phyloP scores from a whole-genome alignment of 352 stramenopile species.

The Globisporangium cystogenes region DNA sequence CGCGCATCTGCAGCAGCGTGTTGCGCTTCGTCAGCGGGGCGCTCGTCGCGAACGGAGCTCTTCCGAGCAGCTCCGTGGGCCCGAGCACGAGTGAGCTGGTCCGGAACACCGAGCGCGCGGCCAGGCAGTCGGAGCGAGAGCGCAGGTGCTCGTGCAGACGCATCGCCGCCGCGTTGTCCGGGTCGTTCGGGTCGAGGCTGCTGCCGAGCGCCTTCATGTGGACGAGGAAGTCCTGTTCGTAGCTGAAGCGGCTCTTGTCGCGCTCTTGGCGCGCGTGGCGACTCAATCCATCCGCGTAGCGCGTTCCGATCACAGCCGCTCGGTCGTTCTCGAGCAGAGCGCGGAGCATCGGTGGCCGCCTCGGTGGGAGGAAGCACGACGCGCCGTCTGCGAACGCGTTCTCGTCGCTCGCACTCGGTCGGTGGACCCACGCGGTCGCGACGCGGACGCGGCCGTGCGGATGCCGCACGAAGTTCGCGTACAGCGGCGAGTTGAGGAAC shows the following conservation, averaged over 20 bases:
- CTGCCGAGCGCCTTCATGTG: constrained; percentile 29
- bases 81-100: constrained; percentile 16
- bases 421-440: constrained; percentile 31
- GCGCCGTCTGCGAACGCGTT: no score
- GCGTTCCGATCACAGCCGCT: constrained; percentile 4
- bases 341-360: constrained; percentile 9
- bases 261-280: constrained; percentile 12
- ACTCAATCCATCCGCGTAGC: not conserved
- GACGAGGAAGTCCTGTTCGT: constrained; percentile 59
- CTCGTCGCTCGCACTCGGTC: not conserved
- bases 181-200: constrained; percentile 68
- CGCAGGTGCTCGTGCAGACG: constrained; percentile 39
- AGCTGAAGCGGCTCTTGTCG: constrained; percentile 31
- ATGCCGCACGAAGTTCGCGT: constrained; percentile 29
- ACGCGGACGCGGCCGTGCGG: constrained; percentile 46
- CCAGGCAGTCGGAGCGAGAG: constrained; percentile 23
- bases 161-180: constrained; percentile 47
- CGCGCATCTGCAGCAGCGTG: constrained; percentile 42
- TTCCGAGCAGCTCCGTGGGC: not conserved
- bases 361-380: constrained; percentile 7
- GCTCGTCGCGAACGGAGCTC: not conserved
- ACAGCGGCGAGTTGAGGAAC: constrained; percentile 48
- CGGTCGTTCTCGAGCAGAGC: constrained; percentile 4
- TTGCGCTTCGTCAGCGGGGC: constrained; percentile 58
- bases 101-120: constrained; percentile 42